Evolutionary conservation across 2,329 filamentous ascomycete species (phyloP).

Genomic region (Clarireedia paspali): DNA sequence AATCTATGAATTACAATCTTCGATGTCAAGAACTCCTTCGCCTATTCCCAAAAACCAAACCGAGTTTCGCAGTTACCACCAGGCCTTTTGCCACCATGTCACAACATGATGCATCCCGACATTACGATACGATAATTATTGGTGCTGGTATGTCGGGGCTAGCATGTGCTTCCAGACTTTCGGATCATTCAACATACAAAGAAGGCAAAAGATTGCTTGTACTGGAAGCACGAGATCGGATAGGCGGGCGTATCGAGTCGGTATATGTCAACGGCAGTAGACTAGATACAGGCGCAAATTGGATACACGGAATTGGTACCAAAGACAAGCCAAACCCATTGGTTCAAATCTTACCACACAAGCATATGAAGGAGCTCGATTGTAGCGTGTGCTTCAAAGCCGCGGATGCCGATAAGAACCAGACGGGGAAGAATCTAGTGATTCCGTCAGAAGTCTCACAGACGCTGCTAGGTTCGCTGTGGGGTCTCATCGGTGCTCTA

Average conservation of each 20-base stretch:
- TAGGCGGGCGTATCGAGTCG: neutral
- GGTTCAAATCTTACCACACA: neutral
- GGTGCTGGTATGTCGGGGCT: neutral
- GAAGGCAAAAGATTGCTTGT: neutral
- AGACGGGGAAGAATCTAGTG: neutral
- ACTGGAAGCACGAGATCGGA: neutral
- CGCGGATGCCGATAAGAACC: neutral
- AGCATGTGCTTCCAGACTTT: neutral
- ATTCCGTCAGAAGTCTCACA: neutral
- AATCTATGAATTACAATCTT: neutral
- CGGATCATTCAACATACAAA: neutral
- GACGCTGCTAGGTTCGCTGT: neutral
- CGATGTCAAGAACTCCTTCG: neutral
- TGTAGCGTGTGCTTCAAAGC: neutral
- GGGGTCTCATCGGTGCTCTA: neutral
- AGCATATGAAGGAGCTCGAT: neutral
- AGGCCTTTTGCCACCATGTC: neutral
- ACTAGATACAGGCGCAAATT: neutral
- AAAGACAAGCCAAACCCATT: neutral
- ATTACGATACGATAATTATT: constrained; percentile 1
- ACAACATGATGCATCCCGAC: neutral
- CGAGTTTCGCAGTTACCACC: neutral
- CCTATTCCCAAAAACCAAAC: neutral
- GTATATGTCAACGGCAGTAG: neutral
- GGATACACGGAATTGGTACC: neutral